Percentiles rank a stretch among this genome's conserved stretches.
Evolutionary conservation across 768 basidiomycete genomes (phyloP).

Genomic region (Lactarius vividus): DNA sequence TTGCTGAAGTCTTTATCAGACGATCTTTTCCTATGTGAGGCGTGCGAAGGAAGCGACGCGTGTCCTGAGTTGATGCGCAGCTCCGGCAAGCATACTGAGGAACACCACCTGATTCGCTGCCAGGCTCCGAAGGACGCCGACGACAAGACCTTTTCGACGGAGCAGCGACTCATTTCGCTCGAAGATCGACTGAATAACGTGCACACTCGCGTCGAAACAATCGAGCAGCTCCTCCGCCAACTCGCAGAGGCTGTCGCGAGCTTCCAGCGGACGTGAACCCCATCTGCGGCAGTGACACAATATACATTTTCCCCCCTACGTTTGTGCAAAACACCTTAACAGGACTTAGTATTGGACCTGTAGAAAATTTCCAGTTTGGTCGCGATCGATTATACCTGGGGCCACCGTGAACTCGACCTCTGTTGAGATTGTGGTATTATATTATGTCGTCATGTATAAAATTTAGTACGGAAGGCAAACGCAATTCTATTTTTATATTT

Average conservation of each 20-base stretch:
- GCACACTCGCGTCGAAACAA: slow-evolving; percentile 6
- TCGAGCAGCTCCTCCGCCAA: slow-evolving; percentile 2
- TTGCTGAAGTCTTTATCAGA: neutral
- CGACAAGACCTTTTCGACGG: neutral
- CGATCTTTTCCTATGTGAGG: slow-evolving; percentile 24
- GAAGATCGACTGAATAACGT: slow-evolving; percentile 4
- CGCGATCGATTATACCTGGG: neutral
- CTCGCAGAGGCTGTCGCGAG: neutral
- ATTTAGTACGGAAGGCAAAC: neutral
- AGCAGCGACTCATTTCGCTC: slow-evolving; percentile 1
- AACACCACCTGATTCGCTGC: slow-evolving; percentile 21
- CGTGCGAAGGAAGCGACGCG: slow-evolving; percentile 21
- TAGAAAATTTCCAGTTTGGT: neutral
- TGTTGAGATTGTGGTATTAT: neutral
- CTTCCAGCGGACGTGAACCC: neutral
- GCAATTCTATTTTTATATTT: neutral
- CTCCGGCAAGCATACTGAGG: slow-evolving; percentile 10
- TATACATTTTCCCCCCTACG: no score
- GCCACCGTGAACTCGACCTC: neutral
- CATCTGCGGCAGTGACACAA: neutral
- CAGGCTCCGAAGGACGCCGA: neutral
- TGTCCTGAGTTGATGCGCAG: slow-evolving; percentile 5
- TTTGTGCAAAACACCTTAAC: neutral
- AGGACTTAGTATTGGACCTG: neutral
- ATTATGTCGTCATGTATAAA: neutral